Percentiles rank a stretch among this genome's conserved stretches.
Conservation (phyloP, 2,329 filamentous ascomycete species). For the Lasiodiplodia gonubiensis region DNA sequence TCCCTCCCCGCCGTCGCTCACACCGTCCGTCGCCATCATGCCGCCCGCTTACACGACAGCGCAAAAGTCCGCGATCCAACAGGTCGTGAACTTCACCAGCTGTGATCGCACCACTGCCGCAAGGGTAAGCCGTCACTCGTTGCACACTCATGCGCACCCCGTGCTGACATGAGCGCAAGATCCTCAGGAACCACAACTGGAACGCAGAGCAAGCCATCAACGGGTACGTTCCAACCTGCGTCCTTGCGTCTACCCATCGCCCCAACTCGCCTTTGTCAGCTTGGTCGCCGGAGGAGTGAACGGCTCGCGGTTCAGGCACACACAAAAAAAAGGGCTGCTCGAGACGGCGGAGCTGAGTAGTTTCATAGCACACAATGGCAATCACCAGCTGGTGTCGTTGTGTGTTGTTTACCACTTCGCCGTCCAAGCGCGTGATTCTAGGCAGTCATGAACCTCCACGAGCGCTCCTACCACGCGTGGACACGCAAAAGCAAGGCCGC, state of each 20-base stretch:
- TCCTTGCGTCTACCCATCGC: conserved; percentile 7
- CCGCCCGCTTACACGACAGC: conserved; percentile 52
- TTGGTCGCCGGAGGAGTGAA: neutral
- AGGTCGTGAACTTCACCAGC: conserved; percentile 53
- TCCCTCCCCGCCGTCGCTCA: conserved; percentile 7
- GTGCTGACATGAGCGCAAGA: conserved; percentile 34
- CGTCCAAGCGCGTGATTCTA: neutral
- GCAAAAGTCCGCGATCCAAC: conserved; percentile 54
- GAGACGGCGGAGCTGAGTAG: conserved; percentile 10
- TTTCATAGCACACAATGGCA: conserved; percentile 7
- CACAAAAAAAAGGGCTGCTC: neutral
- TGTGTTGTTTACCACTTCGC: conserved; percentile 15
- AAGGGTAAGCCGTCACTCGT: conserved; percentile 35
- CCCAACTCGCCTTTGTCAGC: conserved; percentile 1
- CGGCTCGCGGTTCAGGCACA: neutral
- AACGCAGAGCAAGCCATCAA: conserved; percentile 53
- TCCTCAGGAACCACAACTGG: conserved; percentile 55
- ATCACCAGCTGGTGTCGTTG: conserved; percentile 1
- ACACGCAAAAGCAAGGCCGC: conserved; percentile 25
- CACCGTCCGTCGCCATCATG: conserved; percentile 42
- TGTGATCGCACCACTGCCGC: conserved; percentile 53
- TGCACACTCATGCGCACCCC: neutral
- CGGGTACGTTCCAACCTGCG: conserved; percentile 46
- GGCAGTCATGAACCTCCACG: conserved; percentile 18
- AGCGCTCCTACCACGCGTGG: conserved; percentile 20